Base-by-base conservation (phyloP, 78 protist species). In the Dictyostelium capitatum region DNA sequence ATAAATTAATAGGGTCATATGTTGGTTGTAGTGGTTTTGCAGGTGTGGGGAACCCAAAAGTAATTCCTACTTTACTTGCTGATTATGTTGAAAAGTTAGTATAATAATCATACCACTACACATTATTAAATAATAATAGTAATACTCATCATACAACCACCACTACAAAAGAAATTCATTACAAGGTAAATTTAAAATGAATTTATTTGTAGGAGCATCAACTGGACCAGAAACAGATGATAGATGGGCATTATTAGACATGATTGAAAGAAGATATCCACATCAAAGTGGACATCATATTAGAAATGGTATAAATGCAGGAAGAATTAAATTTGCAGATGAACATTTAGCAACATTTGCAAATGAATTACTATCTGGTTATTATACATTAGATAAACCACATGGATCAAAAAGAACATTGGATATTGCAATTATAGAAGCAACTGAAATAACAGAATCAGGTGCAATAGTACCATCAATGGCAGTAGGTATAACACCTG, bases 381-480 rank as follows among this genome's bases (percentile, higher is more conserved):
- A 70, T 82, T 87, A 87, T n/a, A 87, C 93, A 14, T 20, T 78
- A 28, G 43, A 77, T 28, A 74, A 77, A 64, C 70, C 28, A 46
- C 69, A 77, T 20, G 83, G 83, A 1, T 28, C 23, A 6, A 53
- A 70, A 6, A 83, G 64, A 32, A 94, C 41, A 8, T 23, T 96
- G 50, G 97, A 96, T 74, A 89, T 96, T 17, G 97, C 64, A 19
- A 95, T 96, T 28, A 41, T 96, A 2, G 97, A 96, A 41, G 97
- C 97, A 0, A 96, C 97, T 0, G 97, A 95, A 20, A 96, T 96
- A 7, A 85, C 85, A 0, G 96, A 89, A 25, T 87, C 85, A 8
- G 97, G 97, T 25, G 20, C 32, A 25, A 94, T 96, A 46, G 96
- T 96, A 14, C 97, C 90, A 6, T 95, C 96, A 32, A 89, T 95